Conservation (phyloP, 148 eudicot genomes). For the Cornus florida region DNA sequence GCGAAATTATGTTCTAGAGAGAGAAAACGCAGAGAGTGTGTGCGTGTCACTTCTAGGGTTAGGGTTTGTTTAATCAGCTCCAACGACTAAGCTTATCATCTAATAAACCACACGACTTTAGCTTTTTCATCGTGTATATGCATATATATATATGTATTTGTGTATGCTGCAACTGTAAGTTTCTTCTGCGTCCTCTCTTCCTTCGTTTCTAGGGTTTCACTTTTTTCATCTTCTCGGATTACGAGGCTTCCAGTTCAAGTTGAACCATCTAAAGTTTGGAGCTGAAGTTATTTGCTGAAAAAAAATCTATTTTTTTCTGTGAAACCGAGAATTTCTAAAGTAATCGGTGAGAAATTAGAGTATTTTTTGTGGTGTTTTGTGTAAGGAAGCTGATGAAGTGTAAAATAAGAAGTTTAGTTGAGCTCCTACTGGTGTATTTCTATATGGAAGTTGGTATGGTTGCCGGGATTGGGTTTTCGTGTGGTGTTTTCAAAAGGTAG, state of each 20-base stretch:
- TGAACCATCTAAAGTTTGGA: not conserved
- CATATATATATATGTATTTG: not conserved
- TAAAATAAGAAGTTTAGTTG: not conserved
- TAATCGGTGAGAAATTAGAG: conserved; percentile 4
- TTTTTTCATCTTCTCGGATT: not conserved
- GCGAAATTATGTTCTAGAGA: not conserved
- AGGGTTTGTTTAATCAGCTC: not conserved
- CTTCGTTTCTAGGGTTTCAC: conserved; percentile 12
- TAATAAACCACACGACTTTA: not conserved
- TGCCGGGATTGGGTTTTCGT: not conserved
- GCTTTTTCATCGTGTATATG: not conserved
- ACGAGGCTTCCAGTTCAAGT: conserved; percentile 24
- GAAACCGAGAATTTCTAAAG: not conserved
- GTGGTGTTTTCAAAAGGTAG: not conserved
- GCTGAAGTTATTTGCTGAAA: conserved; percentile 10
- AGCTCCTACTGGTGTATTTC: not conserved
- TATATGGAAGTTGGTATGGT: not conserved
- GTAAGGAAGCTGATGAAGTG: not conserved
- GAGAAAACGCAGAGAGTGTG: not conserved
- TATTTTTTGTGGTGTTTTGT: too few species aligned
- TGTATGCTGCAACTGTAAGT: conserved; percentile 28
- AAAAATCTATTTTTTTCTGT: not conserved
- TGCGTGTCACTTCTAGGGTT: not conserved
- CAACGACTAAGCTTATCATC: not conserved
- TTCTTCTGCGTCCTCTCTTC: not conserved